A percentile compares a stretch with the other conserved stretches of the same genome.
phyloP scores from a whole-genome alignment of 1,284 basidiomycete genomes.

The Tilletia indica region DNA sequence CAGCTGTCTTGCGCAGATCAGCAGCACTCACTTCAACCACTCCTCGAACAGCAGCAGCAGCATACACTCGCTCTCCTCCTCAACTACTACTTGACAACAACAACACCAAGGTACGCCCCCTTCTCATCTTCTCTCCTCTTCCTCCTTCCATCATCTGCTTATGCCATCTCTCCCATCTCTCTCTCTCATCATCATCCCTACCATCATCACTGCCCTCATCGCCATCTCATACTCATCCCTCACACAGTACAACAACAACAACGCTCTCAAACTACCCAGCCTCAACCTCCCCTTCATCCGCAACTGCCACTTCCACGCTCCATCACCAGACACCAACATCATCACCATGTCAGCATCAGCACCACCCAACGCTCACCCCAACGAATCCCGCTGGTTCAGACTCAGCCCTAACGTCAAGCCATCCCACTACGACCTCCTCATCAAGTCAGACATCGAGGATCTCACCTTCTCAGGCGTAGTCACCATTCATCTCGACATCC shows the following conservation, averaged over 20 bases:
- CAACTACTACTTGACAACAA: not conserved
- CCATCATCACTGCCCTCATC: conserved; percentile 7
- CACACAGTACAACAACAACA: not conserved
- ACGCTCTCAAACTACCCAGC: too few species aligned
- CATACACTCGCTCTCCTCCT: not conserved
- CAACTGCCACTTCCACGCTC: conserved; percentile 11
- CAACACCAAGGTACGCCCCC: not conserved
- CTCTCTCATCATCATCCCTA: not conserved
- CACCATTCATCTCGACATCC: conserved; percentile 73
- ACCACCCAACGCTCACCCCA: conserved; percentile 14
- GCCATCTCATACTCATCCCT: not conserved
- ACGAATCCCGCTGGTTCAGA: conserved; percentile 61
- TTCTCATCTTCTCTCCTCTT: too few species aligned
- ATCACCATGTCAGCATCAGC: conserved; percentile 1
- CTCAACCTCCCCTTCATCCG: not conserved
- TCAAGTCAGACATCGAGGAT: conserved; percentile 75
- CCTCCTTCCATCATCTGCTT: too few species aligned
- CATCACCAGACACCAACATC: conserved; percentile 14
- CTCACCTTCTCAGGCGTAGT: conserved; percentile 75
- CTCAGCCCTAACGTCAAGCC: conserved; percentile 74
- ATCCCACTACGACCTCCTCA: conserved; percentile 75
- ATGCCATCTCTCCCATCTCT: not conserved
- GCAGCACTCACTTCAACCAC: not conserved
- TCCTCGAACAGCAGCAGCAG: not conserved
- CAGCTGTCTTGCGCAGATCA: not conserved